phyloP scores from a whole-genome alignment of 176 grass and related monocot species.

The Poa pratensis region DNA sequence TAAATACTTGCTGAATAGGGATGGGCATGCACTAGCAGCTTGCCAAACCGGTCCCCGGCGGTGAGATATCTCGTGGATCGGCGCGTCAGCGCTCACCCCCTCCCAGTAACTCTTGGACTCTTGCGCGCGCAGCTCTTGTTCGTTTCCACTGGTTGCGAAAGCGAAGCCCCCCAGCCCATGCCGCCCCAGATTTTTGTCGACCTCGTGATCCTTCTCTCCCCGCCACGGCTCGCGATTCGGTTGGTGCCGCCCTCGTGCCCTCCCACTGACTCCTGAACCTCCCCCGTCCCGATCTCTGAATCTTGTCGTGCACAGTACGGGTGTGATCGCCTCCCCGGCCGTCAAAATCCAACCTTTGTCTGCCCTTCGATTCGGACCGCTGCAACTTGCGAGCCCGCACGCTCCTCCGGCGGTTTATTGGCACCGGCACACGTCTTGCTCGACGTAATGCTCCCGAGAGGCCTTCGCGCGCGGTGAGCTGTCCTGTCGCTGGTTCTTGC shows the following conservation, averaged over 20 bases:
- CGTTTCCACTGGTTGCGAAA: neutral
- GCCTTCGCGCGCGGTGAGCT: neutral
- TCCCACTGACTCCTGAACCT: neutral
- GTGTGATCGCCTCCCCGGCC: neutral
- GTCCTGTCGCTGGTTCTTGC: too few relatives aligned
- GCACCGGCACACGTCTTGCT: neutral
- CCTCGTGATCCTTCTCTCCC: conserved; percentile 33
- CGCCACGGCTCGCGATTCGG: conserved; percentile 40
- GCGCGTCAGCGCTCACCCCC: too few relatives aligned
- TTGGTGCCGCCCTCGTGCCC: conserved; percentile 17
- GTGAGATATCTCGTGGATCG: too few relatives aligned
- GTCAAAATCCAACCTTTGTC: conserved; percentile 32
- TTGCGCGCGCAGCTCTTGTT: too few relatives aligned
- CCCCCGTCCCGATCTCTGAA: conserved; percentile 17
- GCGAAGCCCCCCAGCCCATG: neutral
- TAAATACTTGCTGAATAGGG: neutral
- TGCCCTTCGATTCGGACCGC: neutral
- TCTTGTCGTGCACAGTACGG: conserved; percentile 7
- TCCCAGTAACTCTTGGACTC: too few relatives aligned
- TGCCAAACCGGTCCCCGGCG: neutral
- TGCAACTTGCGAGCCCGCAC: neutral
- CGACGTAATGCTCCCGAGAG: conserved; percentile 25
- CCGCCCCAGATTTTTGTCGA: conserved; percentile 2
- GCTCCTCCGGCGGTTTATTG: neutral
- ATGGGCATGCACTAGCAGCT: neutral